Evolutionary conservation across 1,284 basidiomycete species (phyloP).

Genomic region (Rhodotorula sp.): DNA sequence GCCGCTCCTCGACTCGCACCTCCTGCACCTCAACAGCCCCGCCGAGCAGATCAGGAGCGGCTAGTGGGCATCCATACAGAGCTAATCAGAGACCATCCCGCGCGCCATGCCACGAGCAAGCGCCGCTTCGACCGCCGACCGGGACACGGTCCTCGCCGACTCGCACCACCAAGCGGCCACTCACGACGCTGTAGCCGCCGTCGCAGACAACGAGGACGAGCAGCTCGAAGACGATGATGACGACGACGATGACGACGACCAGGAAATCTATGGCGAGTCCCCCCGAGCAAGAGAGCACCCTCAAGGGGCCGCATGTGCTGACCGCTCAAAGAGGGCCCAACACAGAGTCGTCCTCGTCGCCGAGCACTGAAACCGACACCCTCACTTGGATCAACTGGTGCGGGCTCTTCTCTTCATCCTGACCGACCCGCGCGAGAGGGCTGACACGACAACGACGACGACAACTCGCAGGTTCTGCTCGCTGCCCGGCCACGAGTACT

Average conservation of each 20-base stretch:
- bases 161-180: not conserved
- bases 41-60: too few relatives aligned
- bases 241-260: constrained; percentile 36
- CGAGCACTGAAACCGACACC: constrained; percentile 41
- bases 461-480: constrained; percentile 71
- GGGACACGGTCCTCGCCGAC: not conserved
- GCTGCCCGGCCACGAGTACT: constrained; percentile 97
- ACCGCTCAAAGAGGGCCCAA: too few relatives aligned
- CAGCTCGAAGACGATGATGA: constrained; percentile 41
- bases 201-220: constrained; percentile 34
- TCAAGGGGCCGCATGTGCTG: too few relatives aligned
- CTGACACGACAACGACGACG: not conserved
- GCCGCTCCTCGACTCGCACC: too few relatives aligned
- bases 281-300: not conserved
- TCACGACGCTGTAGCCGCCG: constrained; percentile 1
- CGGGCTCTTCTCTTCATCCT: not conserved
- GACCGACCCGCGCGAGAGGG: too few relatives aligned
- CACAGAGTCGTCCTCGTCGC: constrained; percentile 32
- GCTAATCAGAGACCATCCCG: not conserved
- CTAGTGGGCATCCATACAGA: too few relatives aligned
- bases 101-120: not conserved
- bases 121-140: not conserved
- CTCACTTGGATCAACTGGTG: constrained; percentile 93
- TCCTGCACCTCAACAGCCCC: too few relatives aligned
- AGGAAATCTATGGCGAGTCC: constrained; percentile 39